Base-by-base conservation (phyloP, 306 rosid genomes). In the Vigna mungo region DNA sequence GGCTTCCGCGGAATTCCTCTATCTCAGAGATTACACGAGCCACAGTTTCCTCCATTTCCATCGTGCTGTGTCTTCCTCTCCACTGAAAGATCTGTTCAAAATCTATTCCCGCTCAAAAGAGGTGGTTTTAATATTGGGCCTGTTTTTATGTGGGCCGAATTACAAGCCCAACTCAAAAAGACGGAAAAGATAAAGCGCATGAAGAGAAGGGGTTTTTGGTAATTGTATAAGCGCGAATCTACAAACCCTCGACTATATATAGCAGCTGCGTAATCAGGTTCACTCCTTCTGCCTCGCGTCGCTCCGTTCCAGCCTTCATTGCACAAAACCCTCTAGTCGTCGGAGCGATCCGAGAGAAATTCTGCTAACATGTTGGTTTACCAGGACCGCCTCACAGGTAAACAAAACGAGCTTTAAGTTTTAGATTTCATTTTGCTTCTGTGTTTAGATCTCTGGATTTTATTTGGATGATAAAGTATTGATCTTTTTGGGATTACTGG, bases 291-390 rank as follows among this genome's bases (percentile, higher is more conserved):
- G 52, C 46, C 84, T 77, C 82, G 55, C 75, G 68, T 81, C 36
- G 71, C 78, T 79, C 80, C 78, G 34, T 39, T 16, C 25, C 51
- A 53, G 12, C 7, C 10, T 8, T 13, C 39, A 41, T 53, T 8
- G 63, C 63, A 47, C 9, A 34, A 0, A 73, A 18, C 12, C 15
- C 46, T 41, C 13, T 47, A 4, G 7, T 36, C 20, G 61, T 74
- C 14, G 86, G 84, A 61, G 76, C 85, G 83, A 79, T 80, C 88
- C 75, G 87, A 70, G 85, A 59, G 81, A 16, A 68, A 48, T 43
- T 68, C 62, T 6, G 76, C 84, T 56, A 89, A 3, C 81, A 91
- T 91, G 96, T 81, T 91, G 90, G 89, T 89, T 55, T 91, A 87
- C 80, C 93, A 89, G 77, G 92, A 91, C 75, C 88, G 86, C 51